Evolutionary conservation across 2,329 filamentous ascomycete species (phyloP).

Genomic region (Arthrobotrys entomopaga): DNA sequence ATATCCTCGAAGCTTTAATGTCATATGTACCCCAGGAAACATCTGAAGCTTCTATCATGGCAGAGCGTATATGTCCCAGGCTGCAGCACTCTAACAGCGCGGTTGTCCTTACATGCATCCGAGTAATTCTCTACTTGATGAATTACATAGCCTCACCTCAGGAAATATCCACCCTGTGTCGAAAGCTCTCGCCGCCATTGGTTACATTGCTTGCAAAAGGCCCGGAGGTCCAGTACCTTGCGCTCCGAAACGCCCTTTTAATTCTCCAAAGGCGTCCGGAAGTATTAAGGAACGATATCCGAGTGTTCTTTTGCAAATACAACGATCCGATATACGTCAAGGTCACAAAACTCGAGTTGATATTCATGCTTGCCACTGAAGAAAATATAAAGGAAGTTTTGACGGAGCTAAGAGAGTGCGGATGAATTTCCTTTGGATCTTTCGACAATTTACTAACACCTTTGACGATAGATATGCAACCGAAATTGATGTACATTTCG

Average conservation of each 20-base stretch:
- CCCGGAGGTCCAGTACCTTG: conserved; percentile 97
- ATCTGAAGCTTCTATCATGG: conserved; percentile 84
- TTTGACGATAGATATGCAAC: conserved; percentile 76
- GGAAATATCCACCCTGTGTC: conserved; percentile 84
- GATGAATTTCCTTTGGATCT: conserved; percentile 27
- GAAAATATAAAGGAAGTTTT: conserved; percentile 95
- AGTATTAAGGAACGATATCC: conserved; percentile 93
- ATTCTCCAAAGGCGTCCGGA: conserved; percentile 93
- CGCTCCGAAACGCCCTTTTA: conserved; percentile 88
- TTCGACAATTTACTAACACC: conserved; percentile 51
- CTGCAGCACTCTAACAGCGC: conserved; percentile 97
- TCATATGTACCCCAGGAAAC: conserved; percentile 95
- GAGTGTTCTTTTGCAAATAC: conserved; percentile 99
- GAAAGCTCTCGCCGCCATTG: conserved; percentile 91
- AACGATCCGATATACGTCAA: conserved; percentile 99
- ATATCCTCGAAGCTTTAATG: conserved; percentile 97
- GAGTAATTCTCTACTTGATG: conserved; percentile 96
- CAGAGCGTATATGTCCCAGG: conserved; percentile 92
- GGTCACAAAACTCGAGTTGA: conserved; percentile 96
- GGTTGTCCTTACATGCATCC: conserved; percentile 93
- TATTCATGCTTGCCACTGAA: conserved; percentile 97
- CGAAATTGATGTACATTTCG: conserved; percentile 98
- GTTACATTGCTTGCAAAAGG: conserved; percentile 96
- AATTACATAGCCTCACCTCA: conserved; percentile 96
- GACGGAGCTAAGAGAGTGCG: conserved; percentile 87